Base-by-base conservation (phyloP, 805 yeast genomes). In the Millerozyma miso region DNA sequence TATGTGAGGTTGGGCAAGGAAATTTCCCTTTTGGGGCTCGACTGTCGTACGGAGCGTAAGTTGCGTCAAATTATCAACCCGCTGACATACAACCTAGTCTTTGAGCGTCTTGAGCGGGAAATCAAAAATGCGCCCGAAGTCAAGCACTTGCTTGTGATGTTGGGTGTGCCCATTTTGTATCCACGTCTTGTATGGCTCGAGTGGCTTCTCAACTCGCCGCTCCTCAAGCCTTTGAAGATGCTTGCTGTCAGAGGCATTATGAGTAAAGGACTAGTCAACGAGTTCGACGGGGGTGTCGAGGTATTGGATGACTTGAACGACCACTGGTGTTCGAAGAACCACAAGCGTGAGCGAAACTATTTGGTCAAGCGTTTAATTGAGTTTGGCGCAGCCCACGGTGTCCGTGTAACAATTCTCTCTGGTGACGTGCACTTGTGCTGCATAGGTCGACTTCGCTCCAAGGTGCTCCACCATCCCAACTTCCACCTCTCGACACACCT, bases 341-440 rank as follows among this genome's bases (percentile, higher is more conserved):
- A 91, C 66, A 93, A 91, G 60, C 63, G 64, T 38, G 99, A 91
- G 65, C 77, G 99, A 47, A 91, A 91, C 62, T 58, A 60, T 50
- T 70, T 91, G 33, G 66, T 90, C 48, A 73, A 70, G 33, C 69
- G 69, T 47, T 67, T 91, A 37, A 80, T 82, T 48, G 76, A 76
- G 35, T 80, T 89, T 54, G 88, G 91, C 3, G 74, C 85, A 26
- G 53, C 64, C 23, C 60, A 74, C 49, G 83, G 83, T 3, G 79
- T 85, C 3, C 74, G 99, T 51, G 63, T 93, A 44, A 88, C 98
- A 5, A 84, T 91, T 46, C 68, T 91, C 18, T 78, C 90, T 12
- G 99, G 99, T 23, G 99, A 91, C 58, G 98, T 93, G 35, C 99
- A 93, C 64, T 70, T 91, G 50, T 83, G 93, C 43, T 85, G 90